Evolutionary conservation across 2,329 filamentous ascomycete genomes (phyloP), one percentile per base, ranked within the genome.

Genomic region (Pestalotiopsis sp.): DNA sequence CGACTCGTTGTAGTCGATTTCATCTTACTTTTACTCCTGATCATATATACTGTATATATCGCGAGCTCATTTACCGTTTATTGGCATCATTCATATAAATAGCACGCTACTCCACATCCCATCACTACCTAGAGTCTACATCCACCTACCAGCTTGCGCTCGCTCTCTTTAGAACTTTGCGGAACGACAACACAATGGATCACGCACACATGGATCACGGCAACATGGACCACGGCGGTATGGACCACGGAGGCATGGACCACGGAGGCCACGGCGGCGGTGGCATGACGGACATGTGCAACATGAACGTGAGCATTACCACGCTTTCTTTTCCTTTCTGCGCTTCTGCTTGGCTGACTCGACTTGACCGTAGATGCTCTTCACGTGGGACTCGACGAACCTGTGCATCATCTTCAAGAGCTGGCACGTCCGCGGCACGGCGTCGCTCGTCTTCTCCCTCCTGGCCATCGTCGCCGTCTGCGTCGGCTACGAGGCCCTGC

Each of bases 351-450:
- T 12, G 7, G 58, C 58, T 13, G 4, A 9, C 17, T 31, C 31
- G 36, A 65, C 31, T 25, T 61, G 59, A 9, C 27, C 63, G 23
- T 74, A 97, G 94, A 98, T 98, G 95, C 90, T 98, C 73, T 99
- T 99, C 85, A 98, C 94, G 70, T 99, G 95, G 95, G 90, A 94
- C 80, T 95, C 95, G 2, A 89, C 87, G 68, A 92, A 98, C 82
- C 93, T 99, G 72, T 99, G 96, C 87, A 97, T 99, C 81, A 89
- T 99, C 80, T 99, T 98, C 86, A 88, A 87, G 75, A 90, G 91
- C 81, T 99, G 96, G 96, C 95, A 93, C 82, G 83, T 99, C 80
- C 90, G 87, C 71, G 90, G 91, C 70, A 90, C 91, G 3, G 76
- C 88, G 65, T 92, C 92, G 41, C 91, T 99, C 68, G 76, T 98